A percentile compares a stretch with the other conserved stretches of the same genome.
These are phyloP conservation scores for Cladosporium cucumerinum DNA, from an alignment of 2,329 filamentous ascomycete species.

Conservation along the genomic window DNA sequence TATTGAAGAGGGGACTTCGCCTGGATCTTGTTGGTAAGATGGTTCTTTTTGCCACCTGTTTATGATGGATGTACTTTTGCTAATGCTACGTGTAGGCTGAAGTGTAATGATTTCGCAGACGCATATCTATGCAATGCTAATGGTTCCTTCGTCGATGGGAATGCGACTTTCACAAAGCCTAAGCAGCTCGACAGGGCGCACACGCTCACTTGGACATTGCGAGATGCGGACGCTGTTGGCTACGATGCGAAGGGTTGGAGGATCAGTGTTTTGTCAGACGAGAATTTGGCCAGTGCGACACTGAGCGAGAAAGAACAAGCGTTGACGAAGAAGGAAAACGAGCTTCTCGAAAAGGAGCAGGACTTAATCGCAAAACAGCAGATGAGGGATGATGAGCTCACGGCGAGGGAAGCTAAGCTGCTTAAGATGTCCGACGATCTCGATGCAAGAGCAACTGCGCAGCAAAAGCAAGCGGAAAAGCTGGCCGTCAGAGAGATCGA, in stretches of 20 bases:
- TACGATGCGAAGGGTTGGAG: conserved; percentile 4
- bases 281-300: neutral
- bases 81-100: neutral
- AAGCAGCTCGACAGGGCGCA: conserved; percentile 5
- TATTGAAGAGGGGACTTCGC: neutral
- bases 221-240: conserved; percentile 10
- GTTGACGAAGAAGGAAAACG: neutral
- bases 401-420: neutral
- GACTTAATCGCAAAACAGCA: neutral
- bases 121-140: conserved; percentile 1
- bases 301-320: neutral
- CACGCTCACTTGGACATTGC: neutral
- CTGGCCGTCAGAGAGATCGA: neutral
- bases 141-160: neutral
- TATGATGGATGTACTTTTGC: neutral
- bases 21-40: conserved; percentile 5
- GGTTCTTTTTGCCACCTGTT: neutral
- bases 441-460: neutral
- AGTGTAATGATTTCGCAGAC: neutral
- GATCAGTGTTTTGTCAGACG: neutral
- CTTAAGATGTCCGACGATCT: neutral
- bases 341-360: neutral
- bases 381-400: neutral
- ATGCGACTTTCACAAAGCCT: neutral
- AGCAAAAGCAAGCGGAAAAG: neutral